Evolutionary conservation across 495 filamentous ascomycete genomes (phyloP).

Genomic region (Trichoderma parareesei): DNA sequence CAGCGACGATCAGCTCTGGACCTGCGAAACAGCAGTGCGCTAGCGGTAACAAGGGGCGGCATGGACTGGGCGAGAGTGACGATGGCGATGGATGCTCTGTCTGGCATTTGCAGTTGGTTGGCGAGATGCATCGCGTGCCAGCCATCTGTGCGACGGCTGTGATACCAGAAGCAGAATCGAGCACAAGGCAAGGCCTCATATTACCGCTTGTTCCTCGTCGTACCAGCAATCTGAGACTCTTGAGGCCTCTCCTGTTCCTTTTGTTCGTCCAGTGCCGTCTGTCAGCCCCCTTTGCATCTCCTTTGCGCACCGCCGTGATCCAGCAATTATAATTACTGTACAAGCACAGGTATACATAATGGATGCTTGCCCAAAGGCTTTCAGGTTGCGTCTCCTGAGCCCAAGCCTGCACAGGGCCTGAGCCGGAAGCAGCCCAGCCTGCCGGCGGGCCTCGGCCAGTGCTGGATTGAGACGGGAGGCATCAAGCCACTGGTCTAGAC

Average conservation of each 20-base stretch:
- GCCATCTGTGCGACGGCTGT: neutral
- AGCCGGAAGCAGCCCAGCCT: too few species aligned
- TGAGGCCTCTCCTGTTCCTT: too few species aligned
- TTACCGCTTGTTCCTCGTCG: too few species aligned
- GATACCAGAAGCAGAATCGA: neutral
- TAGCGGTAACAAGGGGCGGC: slow-evolving; percentile 1
- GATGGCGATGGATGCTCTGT: neutral
- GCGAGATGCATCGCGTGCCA: neutral
- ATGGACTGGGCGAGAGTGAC: neutral
- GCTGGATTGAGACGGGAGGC: neutral
- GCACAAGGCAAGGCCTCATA: too few species aligned
- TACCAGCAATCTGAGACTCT: too few species aligned
- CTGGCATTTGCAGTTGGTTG: neutral
- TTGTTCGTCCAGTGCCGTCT: neutral
- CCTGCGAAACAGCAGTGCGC: slow-evolving; percentile 5
- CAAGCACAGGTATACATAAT: too few species aligned
- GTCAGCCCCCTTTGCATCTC: neutral
- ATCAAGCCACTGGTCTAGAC: too few species aligned
- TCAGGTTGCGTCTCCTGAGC: neutral
- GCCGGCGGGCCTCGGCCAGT: neutral
- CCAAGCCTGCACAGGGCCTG: too few species aligned
- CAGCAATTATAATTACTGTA: neutral
- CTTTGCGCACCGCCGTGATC: neutral
- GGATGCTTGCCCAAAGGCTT: too few species aligned
- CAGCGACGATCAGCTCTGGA: neutral